Percentiles rank a stretch among this genome's conserved stretches.
These are phyloP conservation scores for Cymbidium sinense DNA, from an alignment of 106 monocot species.

Conservation along the genomic window DNA sequence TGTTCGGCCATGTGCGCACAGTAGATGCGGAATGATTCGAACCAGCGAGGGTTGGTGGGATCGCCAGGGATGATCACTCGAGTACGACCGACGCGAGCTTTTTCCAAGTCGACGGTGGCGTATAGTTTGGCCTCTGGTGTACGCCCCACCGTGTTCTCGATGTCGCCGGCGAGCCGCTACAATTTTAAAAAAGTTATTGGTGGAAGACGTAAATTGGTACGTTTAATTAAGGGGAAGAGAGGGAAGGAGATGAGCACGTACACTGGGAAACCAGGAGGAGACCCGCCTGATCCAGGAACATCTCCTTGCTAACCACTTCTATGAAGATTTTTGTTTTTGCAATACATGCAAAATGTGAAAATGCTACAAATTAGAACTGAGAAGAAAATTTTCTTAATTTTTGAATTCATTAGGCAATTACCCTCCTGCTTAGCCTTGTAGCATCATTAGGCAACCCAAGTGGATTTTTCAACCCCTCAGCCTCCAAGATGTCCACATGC, in stretches of 20 bases:
- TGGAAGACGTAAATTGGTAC: too few relatives aligned
- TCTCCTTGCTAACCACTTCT: slow-evolving; percentile 4
- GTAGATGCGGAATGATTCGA: slow-evolving; percentile 24
- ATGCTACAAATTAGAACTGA: background rate
- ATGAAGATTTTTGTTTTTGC: background rate
- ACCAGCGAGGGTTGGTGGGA: slow-evolving; percentile 11
- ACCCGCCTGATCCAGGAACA: slow-evolving; percentile 24
- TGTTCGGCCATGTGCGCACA: slow-evolving; percentile 15
- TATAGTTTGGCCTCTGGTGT: slow-evolving; percentile 6
- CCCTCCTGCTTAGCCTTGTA: slow-evolving; percentile 6
- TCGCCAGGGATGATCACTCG: slow-evolving; percentile 9
- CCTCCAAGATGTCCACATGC: slow-evolving; percentile 17
- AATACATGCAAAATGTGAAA: background rate
- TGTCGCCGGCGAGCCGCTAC: background rate
- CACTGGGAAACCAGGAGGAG: slow-evolving; percentile 3
- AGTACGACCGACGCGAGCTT: slow-evolving; percentile 18
- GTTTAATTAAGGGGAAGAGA: too few relatives aligned
- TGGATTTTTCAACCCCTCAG: background rate
- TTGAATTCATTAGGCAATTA: slow-evolving; percentile 3
- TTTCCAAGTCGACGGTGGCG: slow-evolving; percentile 22
- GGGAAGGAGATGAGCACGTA: background rate
- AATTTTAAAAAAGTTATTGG: too few relatives aligned
- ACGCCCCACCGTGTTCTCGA: background rate
- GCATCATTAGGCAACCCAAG: background rate
- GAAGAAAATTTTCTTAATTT: background rate